These are phyloP conservation scores for Russula vinacea DNA, from an alignment of 768 basidiomycete genomes.

Conservation along the genomic window DNA sequence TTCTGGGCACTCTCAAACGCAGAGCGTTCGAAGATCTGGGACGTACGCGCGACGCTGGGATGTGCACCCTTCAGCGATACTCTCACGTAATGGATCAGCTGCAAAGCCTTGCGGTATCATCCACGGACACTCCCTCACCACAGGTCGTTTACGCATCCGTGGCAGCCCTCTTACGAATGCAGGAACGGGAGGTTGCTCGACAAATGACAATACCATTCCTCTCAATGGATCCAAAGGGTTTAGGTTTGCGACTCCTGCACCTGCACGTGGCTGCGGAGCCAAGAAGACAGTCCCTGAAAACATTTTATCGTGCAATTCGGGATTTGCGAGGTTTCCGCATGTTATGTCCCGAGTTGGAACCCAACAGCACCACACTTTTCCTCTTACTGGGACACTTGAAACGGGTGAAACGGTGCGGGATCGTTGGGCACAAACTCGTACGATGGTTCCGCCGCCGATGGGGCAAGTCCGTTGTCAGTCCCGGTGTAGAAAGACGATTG, in stretches of 20 bases:
- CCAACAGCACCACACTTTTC: conserved; percentile 58
- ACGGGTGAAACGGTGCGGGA: conserved; percentile 50
- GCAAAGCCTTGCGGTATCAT: conserved; percentile 10
- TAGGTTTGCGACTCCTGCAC: conserved; percentile 25
- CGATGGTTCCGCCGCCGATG: conserved; percentile 49
- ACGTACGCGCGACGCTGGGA: conserved; percentile 23
- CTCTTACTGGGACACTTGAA: conserved; percentile 55
- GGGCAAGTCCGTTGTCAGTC: conserved; percentile 55
- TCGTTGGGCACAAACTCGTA: conserved; percentile 48
- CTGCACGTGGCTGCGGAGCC: conserved; percentile 23
- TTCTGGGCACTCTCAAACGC: conserved; percentile 47
- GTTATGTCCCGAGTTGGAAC: conserved; percentile 47
- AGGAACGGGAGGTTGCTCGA: conserved; percentile 18
- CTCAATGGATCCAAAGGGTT: not conserved
- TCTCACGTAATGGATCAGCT: conserved; percentile 18
- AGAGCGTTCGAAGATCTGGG: conserved; percentile 35
- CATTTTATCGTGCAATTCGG: conserved; percentile 19
- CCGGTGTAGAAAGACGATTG: conserved; percentile 57
- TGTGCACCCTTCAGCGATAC: conserved; percentile 22
- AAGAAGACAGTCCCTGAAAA: not conserved
- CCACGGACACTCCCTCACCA: conserved; percentile 12
- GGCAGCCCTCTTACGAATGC: conserved; percentile 25
- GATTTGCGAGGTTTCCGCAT: conserved; percentile 36
- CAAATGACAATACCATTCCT: conserved; percentile 23
- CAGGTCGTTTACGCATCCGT: conserved; percentile 17